Evolutionary conservation across 2,329 filamentous ascomycete genomes (phyloP).

Genomic region (Juglanconis juglandina): DNA sequence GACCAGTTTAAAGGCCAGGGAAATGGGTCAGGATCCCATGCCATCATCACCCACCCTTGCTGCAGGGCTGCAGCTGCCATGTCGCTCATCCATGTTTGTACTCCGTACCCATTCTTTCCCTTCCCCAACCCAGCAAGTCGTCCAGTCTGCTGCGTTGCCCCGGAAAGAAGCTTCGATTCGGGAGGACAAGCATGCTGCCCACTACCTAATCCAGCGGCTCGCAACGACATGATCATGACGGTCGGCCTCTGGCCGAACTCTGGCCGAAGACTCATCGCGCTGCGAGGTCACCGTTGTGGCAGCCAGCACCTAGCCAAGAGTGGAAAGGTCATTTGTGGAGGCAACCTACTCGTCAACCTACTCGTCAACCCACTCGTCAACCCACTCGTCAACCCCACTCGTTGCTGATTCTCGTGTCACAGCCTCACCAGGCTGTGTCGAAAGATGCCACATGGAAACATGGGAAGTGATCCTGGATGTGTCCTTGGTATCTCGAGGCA

Average conservation of each 20-base stretch:
- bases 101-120: neutral
- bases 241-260: neutral
- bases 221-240: neutral
- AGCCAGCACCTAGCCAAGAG: conserved; percentile 5
- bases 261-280: conserved; percentile 12
- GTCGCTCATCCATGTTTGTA: conserved; percentile 1
- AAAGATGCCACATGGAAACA: neutral
- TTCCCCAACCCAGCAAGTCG: neutral
- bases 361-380: no score
- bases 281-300: neutral
- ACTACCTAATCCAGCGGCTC: neutral
- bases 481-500: no score
- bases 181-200: conserved; percentile 24
- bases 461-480: no score
- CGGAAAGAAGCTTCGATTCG: neutral
- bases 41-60: conserved; percentile 2
- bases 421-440: conserved; percentile 7
- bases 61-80: conserved; percentile 3
- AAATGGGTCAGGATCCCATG: conserved; percentile 16
- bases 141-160: neutral
- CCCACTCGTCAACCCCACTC: neutral
- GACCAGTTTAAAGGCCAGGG: conserved; percentile 10
- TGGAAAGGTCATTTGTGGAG: conserved; percentile 8
- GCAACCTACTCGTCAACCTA: neutral
- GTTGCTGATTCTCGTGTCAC: neutral